These are phyloP conservation scores for Ascoidea asiatica DNA, from an alignment of 805 yeast genomes.

Conservation along the genomic window DNA sequence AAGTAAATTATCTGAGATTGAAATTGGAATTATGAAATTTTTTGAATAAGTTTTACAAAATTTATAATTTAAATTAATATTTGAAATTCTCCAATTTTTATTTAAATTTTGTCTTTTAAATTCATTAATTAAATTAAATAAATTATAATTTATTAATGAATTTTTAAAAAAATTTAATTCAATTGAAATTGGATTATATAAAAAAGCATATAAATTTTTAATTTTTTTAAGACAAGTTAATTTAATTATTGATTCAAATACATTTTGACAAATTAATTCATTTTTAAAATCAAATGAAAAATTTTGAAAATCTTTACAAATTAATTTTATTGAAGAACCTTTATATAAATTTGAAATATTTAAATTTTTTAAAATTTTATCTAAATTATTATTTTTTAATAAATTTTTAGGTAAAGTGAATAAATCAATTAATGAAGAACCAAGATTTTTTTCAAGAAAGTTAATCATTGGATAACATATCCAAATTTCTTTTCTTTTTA, in stretches of 20 bases:
- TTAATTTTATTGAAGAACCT: conserved; percentile 46
- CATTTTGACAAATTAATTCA: conserved; percentile 50
- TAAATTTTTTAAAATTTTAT: conserved; percentile 8
- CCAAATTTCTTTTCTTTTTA: conserved; percentile 7
- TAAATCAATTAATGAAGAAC: conserved; percentile 1
- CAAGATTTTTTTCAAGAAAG: conserved; percentile 3
- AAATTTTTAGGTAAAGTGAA: neutral
- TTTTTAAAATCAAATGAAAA: conserved; percentile 61
- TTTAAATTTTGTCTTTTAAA: conserved; percentile 57
- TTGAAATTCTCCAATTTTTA: conserved; percentile 56
- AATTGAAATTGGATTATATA: conserved; percentile 59
- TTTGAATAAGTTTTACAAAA: conserved; percentile 71
- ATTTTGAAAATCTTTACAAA: conserved; percentile 77
- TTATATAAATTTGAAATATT: conserved; percentile 15
- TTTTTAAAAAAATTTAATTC: conserved; percentile 38
- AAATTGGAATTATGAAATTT: conserved; percentile 52
- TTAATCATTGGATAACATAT: conserved; percentile 1
- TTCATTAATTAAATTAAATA: conserved; percentile 51
- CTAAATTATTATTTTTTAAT: neutral
- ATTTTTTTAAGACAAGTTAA: conserved; percentile 42
- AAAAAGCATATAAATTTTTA: conserved; percentile 64
- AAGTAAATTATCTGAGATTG: conserved; percentile 69
- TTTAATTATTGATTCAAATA: conserved; percentile 55
- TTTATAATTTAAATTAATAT: conserved; percentile 47
- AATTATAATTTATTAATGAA: conserved; percentile 50